Evolutionary conservation across 2,329 filamentous ascomycete genomes (phyloP).

Genomic region (Hypoxylon sp.): DNA sequence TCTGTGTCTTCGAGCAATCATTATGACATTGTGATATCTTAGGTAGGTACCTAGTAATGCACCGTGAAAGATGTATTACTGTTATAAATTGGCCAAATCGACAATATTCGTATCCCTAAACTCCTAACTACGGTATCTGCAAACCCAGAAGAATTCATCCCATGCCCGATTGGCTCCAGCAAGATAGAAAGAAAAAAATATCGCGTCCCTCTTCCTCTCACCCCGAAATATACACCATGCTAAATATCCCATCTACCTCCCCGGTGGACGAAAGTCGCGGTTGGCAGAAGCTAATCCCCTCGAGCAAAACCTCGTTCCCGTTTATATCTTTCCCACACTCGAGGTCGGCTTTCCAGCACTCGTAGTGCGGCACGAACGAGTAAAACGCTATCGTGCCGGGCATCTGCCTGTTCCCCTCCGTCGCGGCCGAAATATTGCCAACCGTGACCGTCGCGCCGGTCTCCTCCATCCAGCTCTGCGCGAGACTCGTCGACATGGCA

Average conservation of each 20-base stretch:
- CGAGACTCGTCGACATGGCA: slow-evolving; percentile 5
- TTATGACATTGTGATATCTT: background rate
- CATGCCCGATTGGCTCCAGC: background rate
- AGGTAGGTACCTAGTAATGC: background rate
- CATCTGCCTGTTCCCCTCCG: slow-evolving; percentile 24
- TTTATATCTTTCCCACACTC: slow-evolving; percentile 30
- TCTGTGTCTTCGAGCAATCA: background rate
- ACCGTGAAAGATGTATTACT: background rate
- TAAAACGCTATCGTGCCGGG: slow-evolving; percentile 33
- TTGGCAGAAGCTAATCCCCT: slow-evolving; percentile 29
- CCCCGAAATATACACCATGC: slow-evolving; percentile 35
- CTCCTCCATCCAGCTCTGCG: slow-evolving; percentile 28
- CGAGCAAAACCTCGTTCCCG: slow-evolving; percentile 28
- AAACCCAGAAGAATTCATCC: background rate
- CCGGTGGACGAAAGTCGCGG: slow-evolving; percentile 15
- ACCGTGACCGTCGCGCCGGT: slow-evolving; percentile 21
- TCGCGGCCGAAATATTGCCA: slow-evolving; percentile 19
- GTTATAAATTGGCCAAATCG: too few relatives aligned
- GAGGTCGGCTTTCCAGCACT: slow-evolving; percentile 30
- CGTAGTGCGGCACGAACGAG: slow-evolving; percentile 35
- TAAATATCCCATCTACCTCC: slow-evolving; percentile 22
- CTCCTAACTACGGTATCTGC: background rate
- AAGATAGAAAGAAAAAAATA: background rate
- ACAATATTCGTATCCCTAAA: background rate
- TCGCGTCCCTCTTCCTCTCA: slow-evolving; percentile 4